Percentiles rank a stretch among this genome's conserved stretches.
Evolutionary conservation across 495 filamentous ascomycete species (phyloP).

Genomic region (Penicillium turbatum): DNA sequence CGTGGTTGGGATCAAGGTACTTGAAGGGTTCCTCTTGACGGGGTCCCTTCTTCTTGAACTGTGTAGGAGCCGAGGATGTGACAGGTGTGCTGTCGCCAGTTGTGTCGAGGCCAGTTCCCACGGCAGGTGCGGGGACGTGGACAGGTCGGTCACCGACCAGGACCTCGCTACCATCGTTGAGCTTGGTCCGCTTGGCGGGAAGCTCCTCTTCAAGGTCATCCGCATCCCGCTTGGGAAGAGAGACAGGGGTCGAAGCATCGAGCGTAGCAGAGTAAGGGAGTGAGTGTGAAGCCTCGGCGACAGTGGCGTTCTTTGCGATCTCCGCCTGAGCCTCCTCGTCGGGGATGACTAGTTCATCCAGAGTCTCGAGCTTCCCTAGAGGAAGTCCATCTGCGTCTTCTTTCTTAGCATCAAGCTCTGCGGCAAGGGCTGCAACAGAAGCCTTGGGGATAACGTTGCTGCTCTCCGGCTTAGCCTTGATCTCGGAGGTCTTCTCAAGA

Average conservation of each 20-base stretch:
- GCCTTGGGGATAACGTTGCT: conserved; percentile 52
- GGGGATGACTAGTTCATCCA: conserved; percentile 44
- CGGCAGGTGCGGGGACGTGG: conserved; percentile 43
- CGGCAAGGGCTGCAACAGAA: conserved; percentile 50
- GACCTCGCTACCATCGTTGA: conserved; percentile 44
- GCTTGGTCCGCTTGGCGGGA: conserved; percentile 45
- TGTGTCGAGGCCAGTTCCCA: conserved; percentile 37
- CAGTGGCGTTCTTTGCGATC: conserved; percentile 41
- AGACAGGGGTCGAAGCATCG: conserved; percentile 17
- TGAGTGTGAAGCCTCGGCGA: conserved; percentile 39
- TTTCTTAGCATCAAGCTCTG: conserved; percentile 49
- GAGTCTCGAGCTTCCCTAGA: conserved; percentile 47
- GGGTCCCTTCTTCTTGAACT: conserved; percentile 41
- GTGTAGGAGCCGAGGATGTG: conserved; percentile 22
- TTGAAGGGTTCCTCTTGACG: conserved; percentile 86
- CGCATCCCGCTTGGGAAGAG: conserved; percentile 37
- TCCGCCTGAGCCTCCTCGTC: conserved; percentile 33
- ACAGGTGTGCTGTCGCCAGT: conserved; percentile 33
- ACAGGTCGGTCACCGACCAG: conserved; percentile 48
- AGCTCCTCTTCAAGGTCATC: conserved; percentile 40
- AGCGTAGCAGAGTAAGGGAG: conserved; percentile 37
- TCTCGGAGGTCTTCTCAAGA: conserved; percentile 84
- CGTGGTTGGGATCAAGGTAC: conserved; percentile 68
- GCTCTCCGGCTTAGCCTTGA: conserved; percentile 76
- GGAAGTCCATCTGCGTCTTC: conserved; percentile 33